Evolutionary conservation across 2,329 filamentous ascomycete genomes (phyloP).

Genomic region (Moelleriella libera): DNA sequence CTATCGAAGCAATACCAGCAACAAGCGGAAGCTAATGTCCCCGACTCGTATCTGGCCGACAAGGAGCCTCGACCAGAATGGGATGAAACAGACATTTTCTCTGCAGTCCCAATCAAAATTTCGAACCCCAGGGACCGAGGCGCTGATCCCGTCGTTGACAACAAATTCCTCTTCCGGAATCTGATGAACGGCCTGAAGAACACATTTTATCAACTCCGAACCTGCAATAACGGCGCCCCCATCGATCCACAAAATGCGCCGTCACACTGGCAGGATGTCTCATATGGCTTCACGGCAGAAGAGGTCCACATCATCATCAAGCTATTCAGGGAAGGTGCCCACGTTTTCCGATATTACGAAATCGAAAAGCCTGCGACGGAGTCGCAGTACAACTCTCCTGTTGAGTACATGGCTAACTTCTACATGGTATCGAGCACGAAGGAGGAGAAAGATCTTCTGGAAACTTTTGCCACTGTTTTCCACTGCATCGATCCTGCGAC

Average conservation of each 20-base stretch:
- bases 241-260: conserved; percentile 71
- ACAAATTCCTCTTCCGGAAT: conserved; percentile 96
- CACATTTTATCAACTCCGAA: conserved; percentile 86
- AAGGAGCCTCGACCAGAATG: conserved; percentile 73
- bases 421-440: conserved; percentile 89
- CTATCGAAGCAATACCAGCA: conserved; percentile 65
- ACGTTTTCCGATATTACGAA: conserved; percentile 94
- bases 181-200: conserved; percentile 92
- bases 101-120: conserved; percentile 89
- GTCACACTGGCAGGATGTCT: conserved; percentile 86
- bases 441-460: conserved; percentile 92
- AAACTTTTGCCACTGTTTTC: conserved; percentile 96
- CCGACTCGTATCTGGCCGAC: conserved; percentile 75
- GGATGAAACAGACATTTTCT: conserved; percentile 98
- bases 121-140: conserved; percentile 81
- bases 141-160: conserved; percentile 83
- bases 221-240: conserved; percentile 62
- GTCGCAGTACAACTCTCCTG: conserved; percentile 62
- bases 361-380: conserved; percentile 67
- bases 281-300: conserved; percentile 91
- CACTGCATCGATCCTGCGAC: conserved; percentile 97
- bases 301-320: conserved; percentile 95
- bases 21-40: conserved; percentile 45
- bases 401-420: conserved; percentile 87
- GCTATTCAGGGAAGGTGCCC: conserved; percentile 89